Base-by-base conservation (phyloP, 1,139 yeast genomes). In the Zygoascus hellenicus region DNA sequence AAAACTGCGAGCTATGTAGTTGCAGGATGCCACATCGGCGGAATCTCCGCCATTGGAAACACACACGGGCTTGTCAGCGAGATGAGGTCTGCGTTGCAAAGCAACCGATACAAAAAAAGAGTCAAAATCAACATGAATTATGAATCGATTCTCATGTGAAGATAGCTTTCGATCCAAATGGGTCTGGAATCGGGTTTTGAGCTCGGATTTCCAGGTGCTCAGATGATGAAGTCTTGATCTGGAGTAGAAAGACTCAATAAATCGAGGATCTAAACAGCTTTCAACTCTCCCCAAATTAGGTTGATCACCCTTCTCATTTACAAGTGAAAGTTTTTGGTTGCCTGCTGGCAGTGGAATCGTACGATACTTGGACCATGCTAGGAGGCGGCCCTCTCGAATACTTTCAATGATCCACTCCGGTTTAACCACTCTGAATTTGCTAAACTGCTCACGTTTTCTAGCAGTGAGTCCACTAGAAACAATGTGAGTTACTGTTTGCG, bases 101-200 rank as follows among this genome's bases (percentile, higher is more conserved):
- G 97, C 85, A 0, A 86, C 96, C 0, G 95, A 75, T 0, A 90
- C 97, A 65, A 92, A 92, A 59, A 92, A 92, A 55, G 96, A 88
- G 63, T 92, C 98, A 64, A 88, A 92, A 63, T 92, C 98, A 32
- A 90, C 74, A 64, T 92, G 97, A 51, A 89, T 64, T 15, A 89
- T 76, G 0, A 74, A 64, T 30, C 30, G 13, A 32, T 35, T 38
- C 29, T 34, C 26, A 3, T 32, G n/a, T 13, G 40, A 13, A 14
- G 34, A 28, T 31, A 42, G 47, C 43, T 52, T 34, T 42, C 47
- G 26, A 36, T 72, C 9, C 35, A 56, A 2, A 80, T 74, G 46
- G 62, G 64, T 19, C 69, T 80, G 68, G 54, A 84, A 86, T 37
- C 75, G 75, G 1, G 79, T 71, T 45, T 88, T 71, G 19, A 92